These are phyloP conservation scores for Quercus phellos DNA, from an alignment of 331 rosid species.

Conservation along the genomic window DNA sequence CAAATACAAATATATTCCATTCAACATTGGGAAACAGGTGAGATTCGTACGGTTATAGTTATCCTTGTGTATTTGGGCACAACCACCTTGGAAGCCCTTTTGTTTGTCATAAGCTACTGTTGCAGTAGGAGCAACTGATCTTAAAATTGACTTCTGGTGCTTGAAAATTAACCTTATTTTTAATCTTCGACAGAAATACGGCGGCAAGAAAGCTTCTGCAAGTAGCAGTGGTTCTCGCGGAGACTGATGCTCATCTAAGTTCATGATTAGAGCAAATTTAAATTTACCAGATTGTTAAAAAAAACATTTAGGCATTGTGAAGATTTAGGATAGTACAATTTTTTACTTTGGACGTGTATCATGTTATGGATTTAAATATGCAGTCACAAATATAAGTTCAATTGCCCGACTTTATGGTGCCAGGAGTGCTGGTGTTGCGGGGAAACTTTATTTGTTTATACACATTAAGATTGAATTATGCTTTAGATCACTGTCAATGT, in stretches of 20 bases:
- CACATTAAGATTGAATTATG: constrained; percentile 28
- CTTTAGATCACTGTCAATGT: constrained; percentile 23
- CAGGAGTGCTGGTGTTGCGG: constrained; percentile 25
- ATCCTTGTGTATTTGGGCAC: not conserved
- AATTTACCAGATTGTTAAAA: constrained; percentile 20
- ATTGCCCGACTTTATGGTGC: constrained; percentile 21
- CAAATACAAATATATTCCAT: constrained; percentile 78
- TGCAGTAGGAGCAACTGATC: constrained; percentile 1
- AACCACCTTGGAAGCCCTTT: not conserved
- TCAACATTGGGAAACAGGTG: constrained; percentile 89
- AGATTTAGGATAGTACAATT: constrained; percentile 38
- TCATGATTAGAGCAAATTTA: constrained; percentile 28
- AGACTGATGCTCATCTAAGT: constrained; percentile 43
- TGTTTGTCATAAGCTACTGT: not conserved
- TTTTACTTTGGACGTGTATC: constrained; percentile 33
- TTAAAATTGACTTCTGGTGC: not conserved
- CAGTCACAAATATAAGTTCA: constrained; percentile 31
- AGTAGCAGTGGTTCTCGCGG: constrained; percentile 55
- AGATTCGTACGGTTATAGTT: not conserved
- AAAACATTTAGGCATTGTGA: constrained; percentile 38
- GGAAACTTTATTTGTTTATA: constrained; percentile 40
- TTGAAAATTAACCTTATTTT: constrained; percentile 11
- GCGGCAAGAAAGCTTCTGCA: constrained; percentile 48
- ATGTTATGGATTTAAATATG: constrained; percentile 39
- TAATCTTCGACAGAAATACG: constrained; percentile 47